These are phyloP conservation scores for Apocynum venetum DNA, from an alignment of 257 asterid genomes.

Conservation along the genomic window DNA sequence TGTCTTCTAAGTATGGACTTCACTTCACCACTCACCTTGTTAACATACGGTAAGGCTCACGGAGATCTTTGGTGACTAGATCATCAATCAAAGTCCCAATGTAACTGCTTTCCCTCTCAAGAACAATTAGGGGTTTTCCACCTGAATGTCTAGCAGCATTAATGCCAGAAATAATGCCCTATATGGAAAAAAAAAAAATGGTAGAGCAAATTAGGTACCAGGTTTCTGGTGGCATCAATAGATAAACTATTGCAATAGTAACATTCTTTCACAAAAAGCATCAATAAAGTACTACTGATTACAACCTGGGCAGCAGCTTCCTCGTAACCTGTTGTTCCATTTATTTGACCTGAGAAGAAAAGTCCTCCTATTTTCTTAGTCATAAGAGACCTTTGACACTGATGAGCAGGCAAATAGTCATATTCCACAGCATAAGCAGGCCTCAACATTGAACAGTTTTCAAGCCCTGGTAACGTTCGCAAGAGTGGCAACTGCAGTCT, in stretches of 20 bases:
- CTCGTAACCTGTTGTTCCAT: constrained; percentile 98
- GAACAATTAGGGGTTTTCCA: constrained; percentile 75
- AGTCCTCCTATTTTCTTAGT: constrained; percentile 92
- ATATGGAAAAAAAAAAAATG: constrained; percentile 19
- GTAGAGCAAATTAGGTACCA: constrained; percentile 12
- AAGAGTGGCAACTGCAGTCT: constrained; percentile 90
- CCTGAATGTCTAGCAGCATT: constrained; percentile 92
- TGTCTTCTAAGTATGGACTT: constrained; percentile 30
- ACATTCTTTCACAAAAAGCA: neutral
- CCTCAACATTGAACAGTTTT: constrained; percentile 93
- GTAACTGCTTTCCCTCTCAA: constrained; percentile 97
- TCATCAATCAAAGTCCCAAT: constrained; percentile 97
- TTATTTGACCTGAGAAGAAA: constrained; percentile 97
- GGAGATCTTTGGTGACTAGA: constrained; percentile 93
- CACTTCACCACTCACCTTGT: constrained; percentile 72
- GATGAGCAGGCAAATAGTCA: constrained; percentile 97
- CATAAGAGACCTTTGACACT: constrained; percentile 94
- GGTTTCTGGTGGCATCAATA: neutral
- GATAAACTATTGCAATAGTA: neutral
- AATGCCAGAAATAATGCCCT: constrained; percentile 95
- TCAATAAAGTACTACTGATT: neutral
- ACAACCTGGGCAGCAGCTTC: constrained; percentile 99
- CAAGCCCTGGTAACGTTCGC: constrained; percentile 94
- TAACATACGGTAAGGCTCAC: constrained; percentile 98
- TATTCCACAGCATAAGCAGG: constrained; percentile 99